Evolutionary conservation across 345 rosid species (phyloP).

Genomic region (Boechera divaricarpa): DNA sequence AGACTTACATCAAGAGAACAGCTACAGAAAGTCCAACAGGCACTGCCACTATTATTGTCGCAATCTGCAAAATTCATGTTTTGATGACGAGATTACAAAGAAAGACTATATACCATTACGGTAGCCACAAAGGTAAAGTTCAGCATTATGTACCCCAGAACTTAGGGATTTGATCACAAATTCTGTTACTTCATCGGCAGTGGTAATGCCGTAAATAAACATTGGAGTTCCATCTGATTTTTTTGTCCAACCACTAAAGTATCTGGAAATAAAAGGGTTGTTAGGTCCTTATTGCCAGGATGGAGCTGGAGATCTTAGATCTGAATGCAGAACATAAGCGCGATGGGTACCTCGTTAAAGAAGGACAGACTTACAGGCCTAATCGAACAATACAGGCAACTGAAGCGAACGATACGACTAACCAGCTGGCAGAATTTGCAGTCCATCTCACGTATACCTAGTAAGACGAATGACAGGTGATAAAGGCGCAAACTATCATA

Average conservation of each 20-base stretch:
- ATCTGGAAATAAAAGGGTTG: conserved; percentile 49
- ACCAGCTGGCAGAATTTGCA: conserved; percentile 69
- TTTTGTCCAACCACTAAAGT: conserved; percentile 67
- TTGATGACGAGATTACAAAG: conserved; percentile 33
- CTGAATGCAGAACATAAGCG: background rate
- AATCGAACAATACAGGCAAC: conserved; percentile 62
- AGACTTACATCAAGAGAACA: conserved; percentile 82
- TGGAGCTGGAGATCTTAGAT: conserved; percentile 15
- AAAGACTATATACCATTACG: background rate
- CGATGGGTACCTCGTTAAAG: conserved; percentile 4
- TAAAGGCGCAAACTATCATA: conserved; percentile 9
- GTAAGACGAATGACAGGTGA: conserved; percentile 21
- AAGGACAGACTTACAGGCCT: conserved; percentile 53
- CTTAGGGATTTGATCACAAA: conserved; percentile 70
- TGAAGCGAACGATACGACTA: conserved; percentile 68
- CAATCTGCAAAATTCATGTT: conserved; percentile 56
- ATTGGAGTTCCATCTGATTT: conserved; percentile 52
- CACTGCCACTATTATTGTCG: conserved; percentile 82
- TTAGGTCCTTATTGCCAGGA: conserved; percentile 2
- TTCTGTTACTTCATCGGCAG: conserved; percentile 51
- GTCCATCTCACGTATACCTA: conserved; percentile 79
- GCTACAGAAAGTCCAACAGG: conserved; percentile 93
- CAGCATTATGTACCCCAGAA: conserved; percentile 57
- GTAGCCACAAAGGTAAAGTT: conserved; percentile 6
- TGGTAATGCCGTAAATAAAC: conserved; percentile 62